phyloP scores from a whole-genome alignment of 257 asterid genomes.

The Penstemon barbatus region DNA sequence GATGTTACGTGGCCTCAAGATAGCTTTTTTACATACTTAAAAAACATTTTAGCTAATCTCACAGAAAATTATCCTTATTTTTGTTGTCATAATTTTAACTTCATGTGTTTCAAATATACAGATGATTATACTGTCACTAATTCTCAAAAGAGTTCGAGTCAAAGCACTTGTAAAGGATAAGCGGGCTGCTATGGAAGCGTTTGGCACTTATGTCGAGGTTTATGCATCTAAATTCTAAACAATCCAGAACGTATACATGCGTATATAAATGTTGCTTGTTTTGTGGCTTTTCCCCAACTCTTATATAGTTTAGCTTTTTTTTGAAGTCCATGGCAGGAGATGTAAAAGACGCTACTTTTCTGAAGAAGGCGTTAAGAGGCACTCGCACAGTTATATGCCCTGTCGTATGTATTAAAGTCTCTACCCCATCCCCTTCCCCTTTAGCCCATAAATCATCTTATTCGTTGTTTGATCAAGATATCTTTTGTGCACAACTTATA shows the following conservation, averaged over 20 bases:
- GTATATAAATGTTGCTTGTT: neutral
- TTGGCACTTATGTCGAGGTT: slow-evolving; percentile 98
- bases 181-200: slow-evolving; percentile 88
- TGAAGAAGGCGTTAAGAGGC: slow-evolving; percentile 79
- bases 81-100: neutral
- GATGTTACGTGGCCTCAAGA: neutral
- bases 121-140: slow-evolving; percentile 84
- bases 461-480: slow-evolving; percentile 2
- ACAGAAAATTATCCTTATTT: neutral
- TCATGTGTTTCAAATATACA: slow-evolving; percentile 32
- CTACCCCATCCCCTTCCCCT: slow-evolving; percentile 5
- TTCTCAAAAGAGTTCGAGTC: slow-evolving; percentile 70
- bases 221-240: slow-evolving; percentile 9
- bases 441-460: neutral
- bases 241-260: no score
- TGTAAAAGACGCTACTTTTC: slow-evolving; percentile 48
- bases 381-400: slow-evolving; percentile 83
- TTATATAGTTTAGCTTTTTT: slow-evolving; percentile 22
- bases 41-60: neutral
- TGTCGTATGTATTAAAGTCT: slow-evolving; percentile 45
- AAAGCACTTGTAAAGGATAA: slow-evolving; percentile 90
- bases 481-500: slow-evolving; percentile 25
- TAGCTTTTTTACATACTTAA: neutral
- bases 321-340: slow-evolving; percentile 76
- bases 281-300: slow-evolving; percentile 17